Conservation (phyloP, 192 early-diverging fungal genomes). For the Rhizoclosmatium sp. region DNA sequence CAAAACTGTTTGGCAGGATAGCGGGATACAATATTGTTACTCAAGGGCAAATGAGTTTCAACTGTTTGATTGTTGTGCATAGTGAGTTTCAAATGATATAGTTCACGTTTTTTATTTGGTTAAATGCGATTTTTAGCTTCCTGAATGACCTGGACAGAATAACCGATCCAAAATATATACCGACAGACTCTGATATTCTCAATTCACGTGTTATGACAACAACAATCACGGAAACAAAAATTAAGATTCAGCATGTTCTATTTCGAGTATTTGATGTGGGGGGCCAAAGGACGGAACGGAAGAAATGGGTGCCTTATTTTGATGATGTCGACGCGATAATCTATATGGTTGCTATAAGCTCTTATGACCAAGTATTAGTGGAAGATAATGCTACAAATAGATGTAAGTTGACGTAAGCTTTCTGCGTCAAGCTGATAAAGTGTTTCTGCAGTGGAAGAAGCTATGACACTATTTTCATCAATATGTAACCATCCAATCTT, state of each 20-base stretch:
- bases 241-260: conserved; percentile 59
- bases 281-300: conserved; percentile 68
- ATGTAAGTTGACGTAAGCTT: conserved; percentile 19
- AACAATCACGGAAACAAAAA: conserved; percentile 69
- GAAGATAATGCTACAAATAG: conserved; percentile 64
- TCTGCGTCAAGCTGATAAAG: conserved; percentile 12
- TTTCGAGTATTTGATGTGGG: conserved; percentile 71
- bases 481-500: conserved; percentile 57
- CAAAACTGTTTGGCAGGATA: conserved; percentile 48
- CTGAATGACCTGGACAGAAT: conserved; percentile 56
- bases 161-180: conserved; percentile 57
- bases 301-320: conserved; percentile 43
- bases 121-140: conserved; percentile 11
- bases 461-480: conserved; percentile 49
- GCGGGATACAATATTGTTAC: conserved; percentile 46
- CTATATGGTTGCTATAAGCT: conserved; percentile 64
- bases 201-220: conserved; percentile 70
- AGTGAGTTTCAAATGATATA: conserved; percentile 34
- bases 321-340: conserved; percentile 69
- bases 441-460: conserved; percentile 44
- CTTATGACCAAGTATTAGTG: conserved; percentile 63
- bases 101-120: too few species aligned
- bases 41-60: conserved; percentile 47
- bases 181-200: conserved; percentile 73
- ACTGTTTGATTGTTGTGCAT: conserved; percentile 52